Conservation (phyloP, 768 basidiomycete genomes). For the Candolleomyces aberdarensis region DNA sequence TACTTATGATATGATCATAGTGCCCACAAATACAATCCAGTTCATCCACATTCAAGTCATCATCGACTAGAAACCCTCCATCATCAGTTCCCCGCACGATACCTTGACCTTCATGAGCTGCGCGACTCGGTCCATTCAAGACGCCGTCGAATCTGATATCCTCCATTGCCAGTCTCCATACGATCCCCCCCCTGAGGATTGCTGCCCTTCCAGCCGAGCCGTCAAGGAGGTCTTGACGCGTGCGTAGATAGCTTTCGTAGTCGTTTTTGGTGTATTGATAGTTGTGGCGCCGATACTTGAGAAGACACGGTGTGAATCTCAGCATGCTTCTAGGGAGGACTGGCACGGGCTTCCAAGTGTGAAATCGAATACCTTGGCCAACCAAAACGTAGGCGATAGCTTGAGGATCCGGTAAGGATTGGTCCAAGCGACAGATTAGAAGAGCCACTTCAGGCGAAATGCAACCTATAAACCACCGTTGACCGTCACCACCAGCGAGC, state of each 20-base stretch:
- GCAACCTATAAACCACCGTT: background rate
- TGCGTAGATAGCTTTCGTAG: too few species aligned
- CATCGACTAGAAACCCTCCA: background rate
- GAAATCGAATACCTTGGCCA: background rate
- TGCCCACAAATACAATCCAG: background rate
- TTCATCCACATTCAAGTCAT: background rate
- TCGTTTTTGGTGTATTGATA: too few species aligned
- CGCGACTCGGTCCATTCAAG: background rate
- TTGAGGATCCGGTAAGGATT: background rate
- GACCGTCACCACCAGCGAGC: background rate
- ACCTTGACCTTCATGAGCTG: background rate
- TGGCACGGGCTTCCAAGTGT: background rate
- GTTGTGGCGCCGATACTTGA: too few species aligned
- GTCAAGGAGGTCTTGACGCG: too few species aligned
- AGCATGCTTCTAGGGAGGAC: too few species aligned
- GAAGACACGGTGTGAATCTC: too few species aligned
- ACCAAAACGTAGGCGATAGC: background rate
- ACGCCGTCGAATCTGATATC: background rate
- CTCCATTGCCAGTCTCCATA: background rate
- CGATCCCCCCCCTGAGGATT: background rate
- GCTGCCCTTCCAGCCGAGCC: background rate
- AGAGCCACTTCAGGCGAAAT: background rate
- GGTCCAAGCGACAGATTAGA: background rate
- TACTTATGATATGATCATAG: too few species aligned
- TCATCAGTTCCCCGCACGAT: background rate